Base-by-base conservation (phyloP, 305 asterid genomes). In the Coffea humblotiana region DNA sequence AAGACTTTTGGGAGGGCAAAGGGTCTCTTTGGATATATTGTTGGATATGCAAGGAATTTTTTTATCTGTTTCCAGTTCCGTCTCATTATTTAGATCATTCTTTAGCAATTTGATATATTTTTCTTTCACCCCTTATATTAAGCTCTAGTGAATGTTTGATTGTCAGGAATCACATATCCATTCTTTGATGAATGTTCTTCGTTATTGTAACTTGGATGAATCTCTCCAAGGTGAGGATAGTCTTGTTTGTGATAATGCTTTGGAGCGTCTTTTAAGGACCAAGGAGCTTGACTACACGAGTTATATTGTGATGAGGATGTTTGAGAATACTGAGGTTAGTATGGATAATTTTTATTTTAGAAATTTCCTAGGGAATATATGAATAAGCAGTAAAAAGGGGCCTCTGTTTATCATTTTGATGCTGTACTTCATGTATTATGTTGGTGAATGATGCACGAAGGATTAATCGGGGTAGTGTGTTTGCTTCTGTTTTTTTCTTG, bases 281-380 rank as follows among this genome's bases (percentile, higher is more conserved):
- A 92, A 91, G 88, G 99, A 96, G 90, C 98, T 96, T 68, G 99
- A 96, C 83, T 96, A 96, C 88, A 96, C 92, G 98, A 96, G 98
- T 85, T 85, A 96, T 85, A 92, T 96, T 65, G 99, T 96, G 32
- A 63, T 96, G 88, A 90, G 98, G 85, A 85, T 96, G 91, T 96
- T 94, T 69, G 99, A 96, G 86, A 90, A 94, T 90, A 91, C 90
- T 3, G 99, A 92, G 98, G 99, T 95, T 78, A 48, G 96, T 88
- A 52, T 76, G 75, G 74, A 11, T 75, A 12, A 48, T 79, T 85
- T 71, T 61, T 78, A 72, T 71, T 70, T 37, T 56, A 66, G 65
- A 69, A 58, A 32, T 60, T 15, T 48, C 58, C 43, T 77, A 37
- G 78, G 51, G n/a, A 15, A 61, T 25, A 43, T 40, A 21, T 43